Conservation (phyloP, 192 early-diverging fungal genomes). For the Backusella psychrophila region DNA sequence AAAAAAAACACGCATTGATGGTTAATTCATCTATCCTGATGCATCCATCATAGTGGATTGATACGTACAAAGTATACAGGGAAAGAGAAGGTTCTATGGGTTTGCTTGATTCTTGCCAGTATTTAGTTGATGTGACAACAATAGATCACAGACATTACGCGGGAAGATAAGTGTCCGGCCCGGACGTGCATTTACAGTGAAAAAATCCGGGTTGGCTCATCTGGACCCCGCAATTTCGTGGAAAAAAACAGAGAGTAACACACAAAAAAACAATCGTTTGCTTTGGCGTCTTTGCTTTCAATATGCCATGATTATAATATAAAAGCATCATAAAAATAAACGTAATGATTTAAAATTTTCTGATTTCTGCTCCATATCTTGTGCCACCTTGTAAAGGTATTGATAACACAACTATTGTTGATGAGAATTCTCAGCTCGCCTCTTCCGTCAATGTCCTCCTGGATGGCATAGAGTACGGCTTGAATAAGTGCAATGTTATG, state of each 20-base stretch:
- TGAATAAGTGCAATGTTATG: too few relatives aligned
- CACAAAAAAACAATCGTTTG: too few relatives aligned
- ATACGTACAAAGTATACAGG: constrained; percentile 23
- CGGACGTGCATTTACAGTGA: neutral
- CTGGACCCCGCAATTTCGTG: neutral
- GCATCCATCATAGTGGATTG: neutral
- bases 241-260: neutral
- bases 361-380: too few relatives aligned
- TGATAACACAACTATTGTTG: too few relatives aligned
- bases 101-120: neutral
- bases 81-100: constrained; percentile 18
- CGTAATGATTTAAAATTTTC: too few relatives aligned
- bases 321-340: too few relatives aligned
- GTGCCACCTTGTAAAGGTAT: too few relatives aligned
- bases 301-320: too few relatives aligned
- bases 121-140: neutral
- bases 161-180: neutral
- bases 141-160: neutral
- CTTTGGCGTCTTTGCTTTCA: too few relatives aligned
- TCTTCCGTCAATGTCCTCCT: too few relatives aligned
- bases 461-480: too few relatives aligned
- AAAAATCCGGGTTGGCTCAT: neutral
- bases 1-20: neutral
- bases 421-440: too few relatives aligned
- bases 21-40: constrained; percentile 9